phyloP scores from a whole-genome alignment of 2,329 filamentous ascomycete genomes.

The Fusarium burgessii region DNA sequence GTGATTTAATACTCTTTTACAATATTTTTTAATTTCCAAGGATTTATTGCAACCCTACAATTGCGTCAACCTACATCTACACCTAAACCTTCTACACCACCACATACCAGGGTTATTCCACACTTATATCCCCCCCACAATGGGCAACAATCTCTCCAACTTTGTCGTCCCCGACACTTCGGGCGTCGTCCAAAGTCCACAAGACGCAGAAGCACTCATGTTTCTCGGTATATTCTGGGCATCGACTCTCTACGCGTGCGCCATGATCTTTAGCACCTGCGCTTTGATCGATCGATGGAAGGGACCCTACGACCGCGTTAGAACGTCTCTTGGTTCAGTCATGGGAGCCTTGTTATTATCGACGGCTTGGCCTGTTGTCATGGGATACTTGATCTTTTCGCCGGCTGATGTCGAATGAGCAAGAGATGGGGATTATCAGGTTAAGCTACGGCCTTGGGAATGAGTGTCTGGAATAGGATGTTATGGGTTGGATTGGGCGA shows the following conservation, averaged over 20 bases:
- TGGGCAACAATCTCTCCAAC: constrained; percentile 58
- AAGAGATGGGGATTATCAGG: not conserved
- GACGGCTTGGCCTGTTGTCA: constrained; percentile 53
- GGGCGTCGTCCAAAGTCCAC: constrained; percentile 48
- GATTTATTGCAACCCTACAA: constrained; percentile 2
- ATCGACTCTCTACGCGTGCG: constrained; percentile 52
- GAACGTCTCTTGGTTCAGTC: constrained; percentile 46
- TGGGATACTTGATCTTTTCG: constrained; percentile 50
- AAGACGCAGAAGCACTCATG: constrained; percentile 49
- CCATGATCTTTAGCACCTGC: constrained; percentile 58
- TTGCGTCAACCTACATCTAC: not conserved
- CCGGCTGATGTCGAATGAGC: constrained; percentile 12
- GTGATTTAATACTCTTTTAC: constrained; percentile 19
- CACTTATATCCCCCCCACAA: constrained; percentile 38
- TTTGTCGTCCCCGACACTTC: constrained; percentile 54
- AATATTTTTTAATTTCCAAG: not conserved
- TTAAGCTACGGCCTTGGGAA: not conserved
- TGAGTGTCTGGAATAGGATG: constrained; percentile 4
- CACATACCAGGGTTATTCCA: not conserved
- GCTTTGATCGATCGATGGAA: constrained; percentile 58
- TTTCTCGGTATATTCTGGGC: constrained; percentile 53
- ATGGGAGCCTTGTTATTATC: constrained; percentile 51
- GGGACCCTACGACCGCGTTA: constrained; percentile 52
- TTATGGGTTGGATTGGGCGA: constrained; percentile 5
- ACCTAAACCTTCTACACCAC: not conserved